Evolutionary conservation across 257 asterid species (phyloP), one percentile per base, ranked within the genome.

Genomic region (Parsonsia alboflavescens): DNA sequence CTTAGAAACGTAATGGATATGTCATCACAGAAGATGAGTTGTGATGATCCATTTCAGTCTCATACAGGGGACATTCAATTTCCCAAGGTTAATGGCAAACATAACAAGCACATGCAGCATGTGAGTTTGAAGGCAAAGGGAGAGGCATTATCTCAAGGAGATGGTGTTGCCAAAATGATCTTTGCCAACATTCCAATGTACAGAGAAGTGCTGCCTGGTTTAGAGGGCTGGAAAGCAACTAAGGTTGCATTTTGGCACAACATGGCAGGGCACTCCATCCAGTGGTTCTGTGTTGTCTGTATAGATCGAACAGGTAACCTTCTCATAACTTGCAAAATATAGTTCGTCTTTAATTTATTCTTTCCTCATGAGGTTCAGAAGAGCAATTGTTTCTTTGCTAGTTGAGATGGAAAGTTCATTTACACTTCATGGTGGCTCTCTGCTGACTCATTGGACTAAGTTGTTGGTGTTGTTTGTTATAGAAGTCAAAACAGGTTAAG

Each of bases 261-360:
- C 78, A 86, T 84, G 30, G 97, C 88, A 84, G 98, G 98, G 61
- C 86, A 85, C 83, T 89, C 98, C 48, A 82, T 91, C 75, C 98
- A 91, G 83, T 93, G 98, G 98, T 77, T 93, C 76, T 86, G 92
- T 82, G 82, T 91, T 6, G 84, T 93, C 82, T 88, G 90, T 84
- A 80, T 93, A 64, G 93, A 93, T 76, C 93, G 96, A 72, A 88
- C 80, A 86, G 98, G 98, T 93, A 84, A 62, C 61, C 41, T 77
- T 54, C 41, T 77, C 52, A 57, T 22, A 1, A 21, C 64, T 42
- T 45, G 50, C 41, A 39, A 48, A 52, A 36, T 26, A 21, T 63
- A 71, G 24, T 70, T 62, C 22, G 69, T 46, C 30, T 30, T 30
- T 73, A 33, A 17, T 16, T 69, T 21, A 3, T 39, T 50, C 49